phyloP scores from a whole-genome alignment of 371 early-diverging fungal genomes.

The Mucor lusitanicus region DNA sequence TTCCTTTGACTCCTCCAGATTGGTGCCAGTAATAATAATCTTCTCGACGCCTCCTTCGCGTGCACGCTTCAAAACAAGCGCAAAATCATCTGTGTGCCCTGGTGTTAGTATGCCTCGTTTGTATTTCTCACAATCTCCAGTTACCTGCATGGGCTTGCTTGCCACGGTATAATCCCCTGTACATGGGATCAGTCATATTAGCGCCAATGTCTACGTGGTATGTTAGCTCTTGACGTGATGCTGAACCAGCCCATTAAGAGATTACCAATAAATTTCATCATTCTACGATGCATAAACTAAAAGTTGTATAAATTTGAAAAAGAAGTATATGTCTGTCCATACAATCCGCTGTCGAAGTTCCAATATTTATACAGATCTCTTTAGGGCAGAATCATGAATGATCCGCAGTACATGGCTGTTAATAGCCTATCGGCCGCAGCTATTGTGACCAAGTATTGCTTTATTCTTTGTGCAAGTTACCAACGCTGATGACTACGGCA shows the following conservation, averaged over 20 bases:
- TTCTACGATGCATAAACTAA: constrained; percentile 9
- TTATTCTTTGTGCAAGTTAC: too few relatives aligned
- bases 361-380: neutral
- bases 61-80: constrained; percentile 67
- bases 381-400: neutral
- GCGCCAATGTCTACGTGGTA: constrained; percentile 72
- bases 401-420: neutral
- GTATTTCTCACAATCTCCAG: neutral
- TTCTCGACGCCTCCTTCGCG: constrained; percentile 63
- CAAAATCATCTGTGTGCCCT: constrained; percentile 65
- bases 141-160: constrained; percentile 72
- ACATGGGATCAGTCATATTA: constrained; percentile 86
- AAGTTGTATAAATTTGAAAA: neutral
- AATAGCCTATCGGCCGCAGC: neutral
- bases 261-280: constrained; percentile 18
- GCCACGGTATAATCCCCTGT: constrained; percentile 80
- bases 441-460: neutral
- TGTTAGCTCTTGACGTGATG: neutral
- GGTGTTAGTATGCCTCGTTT: neutral
- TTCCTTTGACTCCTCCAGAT: constrained; percentile 60
- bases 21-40: constrained; percentile 81
- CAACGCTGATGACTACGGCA: too few relatives aligned
- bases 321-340: neutral
- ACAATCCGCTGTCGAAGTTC: neutral
- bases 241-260: neutral